Evolutionary conservation across 2,329 filamentous ascomycete species (phyloP), one percentile per base, ranked within the genome.

Genomic region (Phyllosticta citriasiana): DNA sequence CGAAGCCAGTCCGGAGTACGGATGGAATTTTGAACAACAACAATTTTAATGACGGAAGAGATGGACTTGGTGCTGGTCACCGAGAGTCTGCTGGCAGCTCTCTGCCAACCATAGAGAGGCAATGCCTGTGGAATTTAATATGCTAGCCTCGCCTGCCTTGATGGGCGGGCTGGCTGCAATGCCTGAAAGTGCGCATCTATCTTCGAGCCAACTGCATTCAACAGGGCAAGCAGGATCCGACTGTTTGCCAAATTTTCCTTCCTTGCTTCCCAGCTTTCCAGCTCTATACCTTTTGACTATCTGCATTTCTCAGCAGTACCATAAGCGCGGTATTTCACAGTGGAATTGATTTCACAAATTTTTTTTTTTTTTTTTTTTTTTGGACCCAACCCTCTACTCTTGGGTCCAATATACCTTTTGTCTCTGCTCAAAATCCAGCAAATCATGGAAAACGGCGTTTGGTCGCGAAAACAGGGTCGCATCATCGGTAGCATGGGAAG

Each of bases 1-100:
- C 57, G 53, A 62, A 30, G 53, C 55, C 27, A 59, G 61, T 40
- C 57, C 57, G 26, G 57, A 62, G 9, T 62, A 59, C 24, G 55
- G 55, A 7, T 62, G 60, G 60, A 58, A 50, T 24, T 61, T 25
- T 27, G 52, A 53, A 19, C 40, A 47, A 47, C 40, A 47, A 47
- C 40, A 47, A 7, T 47, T 47, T n/a, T 47, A n/a, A 47, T 40
- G 35, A 12, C 4, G n/a, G 14, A 47, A 47, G 40, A n/a, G 16
- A 16, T 16, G n/a, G 33, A 4, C n/a, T n/a, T 7, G 40, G 40
- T 47, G 40, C 40, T 3, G 40, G 40, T n/a, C 40, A n/a, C 40
- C 40, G 14, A 47, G 35, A 47, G 40, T 47, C 40, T 47, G 40
- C 40, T n/a, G 40, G 40, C 40, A 47, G 40, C n/a, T 5, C 14